Base-by-base conservation (phyloP, 1,284 basidiomycete genomes). In the Naganishia albida region DNA sequence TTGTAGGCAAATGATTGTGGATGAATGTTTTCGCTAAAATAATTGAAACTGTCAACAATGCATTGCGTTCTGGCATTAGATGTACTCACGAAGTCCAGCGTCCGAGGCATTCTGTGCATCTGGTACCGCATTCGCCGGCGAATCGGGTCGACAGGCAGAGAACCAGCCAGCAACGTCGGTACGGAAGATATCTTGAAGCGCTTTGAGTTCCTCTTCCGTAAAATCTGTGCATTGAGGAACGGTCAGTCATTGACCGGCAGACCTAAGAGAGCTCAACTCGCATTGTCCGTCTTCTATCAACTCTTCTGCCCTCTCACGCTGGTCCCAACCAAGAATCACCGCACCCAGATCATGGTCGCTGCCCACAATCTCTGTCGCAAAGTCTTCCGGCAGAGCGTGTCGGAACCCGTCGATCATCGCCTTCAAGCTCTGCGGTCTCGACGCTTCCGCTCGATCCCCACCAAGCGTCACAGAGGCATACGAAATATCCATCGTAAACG, bases 1-100 rank as follows among this genome's bases (percentile, higher is more conserved):
- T 82, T 1, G 81, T 81, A 16, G 76, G 72, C 10, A 78, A 66
- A 63, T 82, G 82, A 68, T 82, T 77, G 57, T 74, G 64, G 53
- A 83, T 78, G 72, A 79, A 82, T 16, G 76, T 72, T 67, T 71
- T 67, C 52, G 64, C 55, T 56, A 23, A 46, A 1, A n/a, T 10
- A 7, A n/a, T 28, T 7, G 7, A 6, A 23, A 30, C 15, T 16
- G 25, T 28, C 42, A 12, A 46, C 18, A 15, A n/a, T 26, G 3
- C 40, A 18, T 13, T 7, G n/a, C 18, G 55, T 3, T 7, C 13
- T 8, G 2, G 12, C 15, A 49, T 52, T 28, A 50, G 55, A 30
- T 65, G 46, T 20, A 68, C 75, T 71, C 68, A 77, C 73, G 73
- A 54, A 63, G 68, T 49, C 71, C 68, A 60, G 67, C 74, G 52